phyloP scores from a whole-genome alignment of 306 rosid genomes.

The Trifolium repens region DNA sequence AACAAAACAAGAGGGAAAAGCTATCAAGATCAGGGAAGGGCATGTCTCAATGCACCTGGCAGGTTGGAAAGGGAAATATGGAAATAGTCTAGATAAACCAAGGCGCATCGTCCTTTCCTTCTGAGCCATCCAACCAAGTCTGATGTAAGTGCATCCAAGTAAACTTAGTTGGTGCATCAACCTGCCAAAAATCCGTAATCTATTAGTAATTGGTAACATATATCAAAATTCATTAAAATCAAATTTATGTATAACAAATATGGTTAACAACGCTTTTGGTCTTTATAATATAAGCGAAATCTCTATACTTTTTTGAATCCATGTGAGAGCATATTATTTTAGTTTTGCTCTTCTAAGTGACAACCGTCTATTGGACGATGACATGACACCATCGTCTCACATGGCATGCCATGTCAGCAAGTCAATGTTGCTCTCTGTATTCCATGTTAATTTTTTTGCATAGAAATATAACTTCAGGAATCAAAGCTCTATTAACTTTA shows the following conservation, averaged over 20 bases:
- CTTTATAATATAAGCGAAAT: neutral
- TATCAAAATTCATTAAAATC: conserved; percentile 13
- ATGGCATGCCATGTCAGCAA: neutral
- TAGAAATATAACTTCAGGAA: too few species aligned
- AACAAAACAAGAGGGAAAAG: too few species aligned
- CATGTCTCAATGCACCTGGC: neutral
- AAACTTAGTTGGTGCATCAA: conserved; percentile 48
- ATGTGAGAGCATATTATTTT: too few species aligned
- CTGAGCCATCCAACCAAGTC: conserved; percentile 66
- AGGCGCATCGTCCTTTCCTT: conserved; percentile 39
- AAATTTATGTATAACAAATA: neutral
- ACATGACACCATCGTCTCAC: neutral
- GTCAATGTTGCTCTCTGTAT: too few species aligned
- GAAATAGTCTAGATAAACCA: conserved; percentile 50
- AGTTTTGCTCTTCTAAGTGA: neutral
- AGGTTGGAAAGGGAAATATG: neutral
- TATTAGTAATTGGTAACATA: conserved; percentile 13
- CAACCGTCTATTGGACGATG: neutral
- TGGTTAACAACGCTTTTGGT: neutral
- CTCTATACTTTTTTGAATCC: too few species aligned
- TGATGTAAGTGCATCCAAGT: conserved; percentile 78
- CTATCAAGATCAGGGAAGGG: too few species aligned
- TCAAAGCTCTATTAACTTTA: too few species aligned
- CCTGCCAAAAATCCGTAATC: conserved; percentile 51
- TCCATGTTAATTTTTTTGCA: neutral